Evolutionary conservation across 2,329 filamentous ascomycete species (phyloP), one percentile per base, ranked within the genome.

Genomic region (Nemania bipapillata): DNA sequence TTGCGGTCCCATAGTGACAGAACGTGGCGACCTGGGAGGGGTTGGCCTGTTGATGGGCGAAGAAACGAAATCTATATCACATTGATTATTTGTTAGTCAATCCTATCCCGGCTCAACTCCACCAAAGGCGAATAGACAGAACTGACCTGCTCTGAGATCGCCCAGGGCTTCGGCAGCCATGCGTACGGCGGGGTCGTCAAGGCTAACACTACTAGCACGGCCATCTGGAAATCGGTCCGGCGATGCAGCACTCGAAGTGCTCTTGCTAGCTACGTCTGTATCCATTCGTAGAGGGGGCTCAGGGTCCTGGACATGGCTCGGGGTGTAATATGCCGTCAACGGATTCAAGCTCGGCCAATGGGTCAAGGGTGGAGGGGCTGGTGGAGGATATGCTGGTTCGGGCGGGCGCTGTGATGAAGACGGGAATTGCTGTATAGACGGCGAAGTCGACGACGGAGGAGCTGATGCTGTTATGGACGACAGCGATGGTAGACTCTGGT

Each of bases 151-250:
- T 80, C 90, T 86, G 68, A 94, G 84, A 73, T 92, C 90, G 56
- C 91, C 91, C 15, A 94, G 82, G 7, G 92, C 92, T 79, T 94
- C 91, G 32, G 92, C 92, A 26, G 92, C 92, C 73, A 91, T 83
- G 49, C 89, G 85, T 40, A 91, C 89, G 74, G 91, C 89, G 2
- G 89, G 89, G 71, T 91, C 89, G 74, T 91, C 89, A 30, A 91
- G 78, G 67, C 82, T 88, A 55, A 89, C 85, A 67, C 85, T 88
- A 64, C 81, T 81, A 4, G 84, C 80, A 56, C 85, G 79, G 3
- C 80, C 82, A 70, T 83, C 83, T 15, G 79, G 74, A 42, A 81
- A 79, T n/a, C 78, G 78, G 60, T 85, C 84, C 12, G 86, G 83
- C 3, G 85, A 86, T 7, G 81, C 78, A 35, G 81, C 78, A 72